Conservation (phyloP, 306 rosid genomes). For the Delonix regia region DNA sequence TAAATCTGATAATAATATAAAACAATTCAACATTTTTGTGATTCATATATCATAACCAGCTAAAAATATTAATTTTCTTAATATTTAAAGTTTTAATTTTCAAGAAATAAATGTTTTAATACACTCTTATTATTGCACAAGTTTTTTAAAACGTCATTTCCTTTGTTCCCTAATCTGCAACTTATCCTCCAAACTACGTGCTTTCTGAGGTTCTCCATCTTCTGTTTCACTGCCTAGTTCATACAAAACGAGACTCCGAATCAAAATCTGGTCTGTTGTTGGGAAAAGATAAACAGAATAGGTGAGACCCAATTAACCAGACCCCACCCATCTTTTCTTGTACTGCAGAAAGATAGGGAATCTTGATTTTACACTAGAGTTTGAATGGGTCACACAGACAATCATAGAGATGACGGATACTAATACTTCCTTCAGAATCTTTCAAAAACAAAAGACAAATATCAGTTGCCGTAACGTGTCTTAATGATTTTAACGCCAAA, state of each 20-base stretch:
- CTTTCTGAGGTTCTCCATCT: background rate
- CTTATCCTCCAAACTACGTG: background rate
- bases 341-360: background rate
- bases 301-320: background rate
- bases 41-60: background rate
- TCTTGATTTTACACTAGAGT: background rate
- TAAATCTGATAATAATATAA: background rate
- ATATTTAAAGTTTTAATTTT: too few species aligned
- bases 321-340: background rate
- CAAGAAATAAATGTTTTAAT: too few species aligned
- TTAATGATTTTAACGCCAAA: background rate
- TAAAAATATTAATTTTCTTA: too few species aligned
- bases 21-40: background rate
- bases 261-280: background rate
- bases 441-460: background rate
- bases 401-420: background rate
- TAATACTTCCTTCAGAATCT: background rate
- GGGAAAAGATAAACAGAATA: background rate
- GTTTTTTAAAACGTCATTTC: background rate
- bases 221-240: background rate
- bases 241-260: background rate
- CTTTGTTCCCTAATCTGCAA: background rate
- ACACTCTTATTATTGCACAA: background rate
- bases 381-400: background rate
- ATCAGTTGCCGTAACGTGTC: background rate